These are phyloP conservation scores for Verticillium zaregamsianum DNA, from an alignment of 2,329 filamentous ascomycete species.

Conservation along the genomic window DNA sequence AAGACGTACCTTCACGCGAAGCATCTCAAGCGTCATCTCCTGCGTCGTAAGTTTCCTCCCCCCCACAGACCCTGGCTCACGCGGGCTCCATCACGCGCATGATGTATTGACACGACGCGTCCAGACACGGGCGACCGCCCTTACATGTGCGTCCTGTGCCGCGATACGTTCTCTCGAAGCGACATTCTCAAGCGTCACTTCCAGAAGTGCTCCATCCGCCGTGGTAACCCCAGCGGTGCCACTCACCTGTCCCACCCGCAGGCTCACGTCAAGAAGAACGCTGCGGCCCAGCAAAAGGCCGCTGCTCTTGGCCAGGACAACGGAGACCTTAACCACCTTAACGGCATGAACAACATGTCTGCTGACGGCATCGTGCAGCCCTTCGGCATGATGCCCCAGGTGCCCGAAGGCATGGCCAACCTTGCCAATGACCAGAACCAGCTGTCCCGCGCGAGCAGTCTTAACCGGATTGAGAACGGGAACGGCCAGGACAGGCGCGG, in stretches of 20 bases:
- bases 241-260: slow-evolving; percentile 93
- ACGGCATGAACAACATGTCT: slow-evolving; percentile 55
- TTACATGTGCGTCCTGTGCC: slow-evolving; percentile 97
- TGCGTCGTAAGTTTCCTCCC: slow-evolving; percentile 73
- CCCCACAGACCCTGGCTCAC: slow-evolving; percentile 11
- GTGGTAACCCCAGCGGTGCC: slow-evolving; percentile 91
- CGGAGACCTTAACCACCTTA: slow-evolving; percentile 55
- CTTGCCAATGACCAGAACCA: slow-evolving; percentile 58
- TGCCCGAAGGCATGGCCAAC: slow-evolving; percentile 55
- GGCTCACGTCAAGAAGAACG: slow-evolving; percentile 79
- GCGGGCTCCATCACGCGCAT: not conserved
- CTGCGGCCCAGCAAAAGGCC: slow-evolving; percentile 51
- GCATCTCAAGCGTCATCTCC: slow-evolving; percentile 91
- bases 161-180: slow-evolving; percentile 95
- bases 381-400: slow-evolving; percentile 50
- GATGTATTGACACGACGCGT: slow-evolving; percentile 5
- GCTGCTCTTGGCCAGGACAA: slow-evolving; percentile 47
- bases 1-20: slow-evolving; percentile 98
- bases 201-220: slow-evolving; percentile 95
- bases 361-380: slow-evolving; percentile 54
- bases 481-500: slow-evolving; percentile 53
- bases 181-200: slow-evolving; percentile 99
- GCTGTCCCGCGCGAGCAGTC: slow-evolving; percentile 57
- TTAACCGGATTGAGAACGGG: slow-evolving; percentile 53
- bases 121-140: slow-evolving; percentile 94